Percentiles rank a stretch among this genome's conserved stretches.
phyloP scores from a whole-genome alignment of 202 grass and related monocot species.

The Carex arenaria region DNA sequence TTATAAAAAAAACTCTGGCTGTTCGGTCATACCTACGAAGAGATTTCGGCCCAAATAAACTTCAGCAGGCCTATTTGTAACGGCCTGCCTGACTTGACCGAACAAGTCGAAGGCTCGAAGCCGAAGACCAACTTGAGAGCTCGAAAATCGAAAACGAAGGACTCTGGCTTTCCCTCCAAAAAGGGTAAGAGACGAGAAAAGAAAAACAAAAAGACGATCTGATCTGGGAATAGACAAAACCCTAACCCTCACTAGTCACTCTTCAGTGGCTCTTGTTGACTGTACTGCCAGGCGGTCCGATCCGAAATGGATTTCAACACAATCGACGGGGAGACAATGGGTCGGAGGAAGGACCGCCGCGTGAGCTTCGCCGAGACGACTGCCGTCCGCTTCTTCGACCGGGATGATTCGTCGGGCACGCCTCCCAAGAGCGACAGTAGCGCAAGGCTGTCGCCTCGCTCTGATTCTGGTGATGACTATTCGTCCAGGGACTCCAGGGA shows the following conservation, averaged over 20 bases:
- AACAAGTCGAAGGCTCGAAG: too few species aligned
- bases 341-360: conserved; percentile 64
- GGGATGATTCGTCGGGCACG: conserved; percentile 75
- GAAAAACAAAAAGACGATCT: neutral
- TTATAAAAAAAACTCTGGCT: too few species aligned
- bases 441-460: neutral
- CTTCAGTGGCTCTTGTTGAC: conserved; percentile 15
- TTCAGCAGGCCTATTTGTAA: neutral
- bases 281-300: conserved; percentile 14
- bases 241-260: conserved; percentile 27
- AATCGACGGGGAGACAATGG: conserved; percentile 63
- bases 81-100: too few species aligned
- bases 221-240: conserved; percentile 32
- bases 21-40: too few species aligned
- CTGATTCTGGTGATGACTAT: conserved; percentile 4
- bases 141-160: conserved; percentile 7
- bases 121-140: neutral
- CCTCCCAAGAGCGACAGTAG: conserved; percentile 35
- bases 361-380: conserved; percentile 97
- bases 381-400: conserved; percentile 76
- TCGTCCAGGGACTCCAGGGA: neutral
- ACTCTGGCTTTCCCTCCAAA: conserved; percentile 8
- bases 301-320: conserved; percentile 9
- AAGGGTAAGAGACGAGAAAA: neutral
- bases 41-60: neutral